Percentiles rank a stretch among this genome's conserved stretches.
These are phyloP conservation scores for Perkinsus olseni DNA, from an alignment of 169 alveolate species.

Conservation along the genomic window DNA sequence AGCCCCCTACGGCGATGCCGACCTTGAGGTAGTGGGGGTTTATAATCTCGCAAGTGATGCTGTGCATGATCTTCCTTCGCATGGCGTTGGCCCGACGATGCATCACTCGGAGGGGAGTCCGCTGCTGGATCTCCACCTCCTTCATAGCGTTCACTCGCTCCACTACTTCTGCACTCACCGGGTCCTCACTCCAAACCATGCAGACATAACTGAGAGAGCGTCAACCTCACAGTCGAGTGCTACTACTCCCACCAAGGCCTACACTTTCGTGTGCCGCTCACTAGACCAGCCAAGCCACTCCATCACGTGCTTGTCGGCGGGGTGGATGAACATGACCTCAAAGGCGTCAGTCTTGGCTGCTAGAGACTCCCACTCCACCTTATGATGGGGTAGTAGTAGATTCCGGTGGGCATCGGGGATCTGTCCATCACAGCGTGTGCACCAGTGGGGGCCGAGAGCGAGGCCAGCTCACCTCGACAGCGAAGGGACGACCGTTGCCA, in stretches of 20 bases:
- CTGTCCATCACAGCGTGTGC: background rate
- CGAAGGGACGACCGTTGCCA: slow-evolving; percentile 76
- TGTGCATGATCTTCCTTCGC: slow-evolving; percentile 47
- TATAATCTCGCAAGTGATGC: slow-evolving; percentile 40
- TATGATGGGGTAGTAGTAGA: slow-evolving; percentile 9
- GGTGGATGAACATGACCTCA: background rate
- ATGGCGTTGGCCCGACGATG: slow-evolving; percentile 60
- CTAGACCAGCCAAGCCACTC: background rate
- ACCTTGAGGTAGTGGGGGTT: slow-evolving; percentile 57
- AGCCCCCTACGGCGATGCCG: slow-evolving; percentile 14
- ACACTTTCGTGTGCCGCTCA: background rate
- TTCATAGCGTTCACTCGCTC: slow-evolving; percentile 27
- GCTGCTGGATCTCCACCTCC: slow-evolving; percentile 42
- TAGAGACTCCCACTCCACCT: background rate
- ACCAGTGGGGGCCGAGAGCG: slow-evolving; percentile 23
- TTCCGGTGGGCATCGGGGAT: slow-evolving; percentile 1
- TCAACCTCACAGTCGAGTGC: background rate
- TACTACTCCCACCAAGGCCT: background rate
- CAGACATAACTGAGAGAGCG: slow-evolving; percentile 33
- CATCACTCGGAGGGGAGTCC: slow-evolving; percentile 70
- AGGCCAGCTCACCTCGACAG: slow-evolving; percentile 58
- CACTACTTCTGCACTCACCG: slow-evolving; percentile 35
- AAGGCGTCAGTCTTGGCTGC: background rate
- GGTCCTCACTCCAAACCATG: slow-evolving; percentile 45
- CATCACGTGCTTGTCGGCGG: background rate